phyloP scores from a whole-genome alignment of 345 rosid species.

The Linum lewisii region DNA sequence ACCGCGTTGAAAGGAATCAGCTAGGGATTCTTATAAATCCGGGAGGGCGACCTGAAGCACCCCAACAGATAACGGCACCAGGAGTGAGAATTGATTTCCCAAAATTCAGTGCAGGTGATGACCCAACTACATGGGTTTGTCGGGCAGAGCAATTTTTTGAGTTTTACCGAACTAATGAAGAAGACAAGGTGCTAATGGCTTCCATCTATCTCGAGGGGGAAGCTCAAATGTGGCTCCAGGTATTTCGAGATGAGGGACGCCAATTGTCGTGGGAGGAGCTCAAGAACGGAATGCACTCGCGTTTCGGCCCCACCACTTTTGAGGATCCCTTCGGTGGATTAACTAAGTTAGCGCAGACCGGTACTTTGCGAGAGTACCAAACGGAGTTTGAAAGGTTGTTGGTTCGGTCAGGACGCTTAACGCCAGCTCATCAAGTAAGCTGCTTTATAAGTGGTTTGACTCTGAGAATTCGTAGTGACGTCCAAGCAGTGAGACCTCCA shows the following conservation, averaged over 20 bases:
- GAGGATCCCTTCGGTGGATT: neutral
- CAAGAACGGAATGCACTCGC: neutral
- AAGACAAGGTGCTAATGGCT: neutral
- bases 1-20: too few relatives aligned
- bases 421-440: neutral
- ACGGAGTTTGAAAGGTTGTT: neutral
- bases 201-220: constrained; percentile 3
- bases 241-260: neutral
- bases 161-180: neutral
- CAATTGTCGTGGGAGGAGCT: neutral
- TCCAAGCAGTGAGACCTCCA: too few relatives aligned
- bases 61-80: too few relatives aligned
- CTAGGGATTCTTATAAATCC: too few relatives aligned
- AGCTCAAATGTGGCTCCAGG: neutral
- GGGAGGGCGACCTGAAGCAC: too few relatives aligned
- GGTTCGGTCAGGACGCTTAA: neutral
- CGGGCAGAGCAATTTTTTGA: constrained; percentile 2
- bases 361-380: neutral
- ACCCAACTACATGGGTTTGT: neutral
- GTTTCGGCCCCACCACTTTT: neutral
- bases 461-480: neutral
- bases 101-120: neutral
- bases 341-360: neutral
- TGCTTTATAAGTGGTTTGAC: neutral
- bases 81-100: constrained; percentile 1